Base-by-base conservation (phyloP, 768 basidiomycete genomes). In the Suillus tomentosus region DNA sequence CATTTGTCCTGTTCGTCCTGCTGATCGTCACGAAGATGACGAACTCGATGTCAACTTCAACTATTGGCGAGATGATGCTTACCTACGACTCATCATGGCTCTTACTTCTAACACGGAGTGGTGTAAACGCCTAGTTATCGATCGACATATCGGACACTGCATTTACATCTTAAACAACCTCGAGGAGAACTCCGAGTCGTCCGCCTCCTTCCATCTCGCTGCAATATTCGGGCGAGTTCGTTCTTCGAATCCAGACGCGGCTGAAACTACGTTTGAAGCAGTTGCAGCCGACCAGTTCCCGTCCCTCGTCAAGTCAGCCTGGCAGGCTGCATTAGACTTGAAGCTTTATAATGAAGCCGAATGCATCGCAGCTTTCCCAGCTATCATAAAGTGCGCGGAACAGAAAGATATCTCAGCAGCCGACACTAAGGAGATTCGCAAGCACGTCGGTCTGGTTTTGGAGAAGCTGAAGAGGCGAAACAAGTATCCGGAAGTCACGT, bases 381-480 rank as follows among this genome's bases (percentile, higher is more conserved):
- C 37, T 27, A 9, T 58, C 17, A 5, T 58, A 2, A 7, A 22
- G 17, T 58, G 39, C 10, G 27, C 56, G 0, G 17, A 24, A 27
- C 39, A 19, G 37, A 7, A 17, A 24, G 10, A 24, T 24, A 40
- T 27, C 7, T 14, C 37, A 39, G 15, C 22, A 3, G 22, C 24
- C 10, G 56, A 40, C 17, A 24, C 40, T 11, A 10, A 11, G 10
- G 39, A 40, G 9, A 58, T 58, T 27, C 39, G 14, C 39, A 40
- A 15, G 39, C 40, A 58, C 27, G 56, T 58, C 3, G 24, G 56
- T 40, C 56, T 58, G 3, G 56, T 36, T 17, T 7, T 27, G 24
- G 56, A 58, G 15, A 58, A 58, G 39, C 39, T 58, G 39, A 58
- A 58, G 24, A 58, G 5, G 56, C 56, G 24, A 40, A 58, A 58